phyloP scores from a whole-genome alignment of 2,329 filamentous ascomycete genomes.

The Fusarium napiforme region DNA sequence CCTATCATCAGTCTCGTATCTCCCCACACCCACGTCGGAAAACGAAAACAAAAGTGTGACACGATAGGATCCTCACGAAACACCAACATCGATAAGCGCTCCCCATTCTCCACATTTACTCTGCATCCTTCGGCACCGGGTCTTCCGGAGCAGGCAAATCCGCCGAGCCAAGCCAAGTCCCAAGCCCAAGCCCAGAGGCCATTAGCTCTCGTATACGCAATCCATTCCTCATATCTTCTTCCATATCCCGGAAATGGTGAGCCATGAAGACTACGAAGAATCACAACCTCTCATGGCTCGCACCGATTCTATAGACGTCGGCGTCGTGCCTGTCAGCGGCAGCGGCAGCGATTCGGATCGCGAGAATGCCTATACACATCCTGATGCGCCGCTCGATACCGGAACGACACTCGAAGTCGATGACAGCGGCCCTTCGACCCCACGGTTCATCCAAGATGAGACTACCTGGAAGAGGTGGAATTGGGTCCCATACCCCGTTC shows the following conservation, averaged over 20 bases:
- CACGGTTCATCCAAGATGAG: conserved; percentile 70
- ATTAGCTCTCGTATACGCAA: conserved; percentile 6
- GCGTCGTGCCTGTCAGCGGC: conserved; percentile 40
- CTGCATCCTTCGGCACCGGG: conserved; percentile 21
- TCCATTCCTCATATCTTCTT: neutral
- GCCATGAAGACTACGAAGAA: conserved; percentile 49
- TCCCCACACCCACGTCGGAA: neutral
- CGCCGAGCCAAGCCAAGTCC: conserved; percentile 26
- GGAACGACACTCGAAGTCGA: conserved; percentile 58
- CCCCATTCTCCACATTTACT: conserved; percentile 24
- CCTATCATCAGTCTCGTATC: neutral
- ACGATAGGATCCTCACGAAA: conserved; percentile 15
- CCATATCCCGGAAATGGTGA: conserved; percentile 45
- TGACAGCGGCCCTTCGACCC: conserved; percentile 59
- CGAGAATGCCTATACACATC: conserved; percentile 47
- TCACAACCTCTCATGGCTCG: conserved; percentile 54
- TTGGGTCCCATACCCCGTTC: conserved; percentile 69
- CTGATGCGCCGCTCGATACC: conserved; percentile 56
- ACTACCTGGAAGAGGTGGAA: conserved; percentile 58
- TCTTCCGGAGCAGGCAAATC: conserved; percentile 29
- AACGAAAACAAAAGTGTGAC: conserved; percentile 8
- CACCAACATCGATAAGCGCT: conserved; percentile 19
- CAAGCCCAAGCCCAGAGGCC: conserved; percentile 10
- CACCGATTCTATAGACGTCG: conserved; percentile 44
- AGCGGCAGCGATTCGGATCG: conserved; percentile 23